Conservation (phyloP, 176 grass and related monocot species). For the Ampelocalamus luodianensis region DNA sequence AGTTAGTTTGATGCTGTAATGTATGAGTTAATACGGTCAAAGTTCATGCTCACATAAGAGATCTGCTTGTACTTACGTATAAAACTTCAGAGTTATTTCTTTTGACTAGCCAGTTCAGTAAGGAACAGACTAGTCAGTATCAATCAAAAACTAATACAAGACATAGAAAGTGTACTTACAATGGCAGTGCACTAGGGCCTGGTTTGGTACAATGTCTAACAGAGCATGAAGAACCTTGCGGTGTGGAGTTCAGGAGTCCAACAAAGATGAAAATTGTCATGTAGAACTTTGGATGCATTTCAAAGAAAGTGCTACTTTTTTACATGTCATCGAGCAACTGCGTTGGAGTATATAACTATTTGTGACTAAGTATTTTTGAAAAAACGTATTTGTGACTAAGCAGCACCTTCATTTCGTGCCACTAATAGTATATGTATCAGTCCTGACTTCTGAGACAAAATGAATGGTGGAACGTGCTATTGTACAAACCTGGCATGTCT, state of each 20-base stretch:
- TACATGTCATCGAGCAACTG: background rate
- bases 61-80: background rate
- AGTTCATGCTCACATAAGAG: constrained; percentile 16
- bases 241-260: background rate
- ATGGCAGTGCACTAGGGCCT: background rate
- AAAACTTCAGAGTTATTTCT: constrained; percentile 1
- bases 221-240: background rate
- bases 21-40: too few species aligned
- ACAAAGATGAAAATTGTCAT: background rate
- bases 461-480: too few species aligned
- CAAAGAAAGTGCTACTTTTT: background rate
- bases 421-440: too few species aligned
- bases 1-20: too few species aligned
- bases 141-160: background rate
- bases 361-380: background rate
- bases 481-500: too few species aligned
- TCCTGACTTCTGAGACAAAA: too few species aligned
- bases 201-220: background rate
- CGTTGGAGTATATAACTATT: background rate
- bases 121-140: background rate
- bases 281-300: background rate
- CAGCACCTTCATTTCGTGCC: too few species aligned
- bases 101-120: constrained; percentile 1
- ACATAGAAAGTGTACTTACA: background rate
- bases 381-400: too few species aligned